Evolutionary conservation across 345 rosid genomes (phyloP), one percentile per base, ranked within the genome.

Genomic region (Heritiera fomes): DNA sequence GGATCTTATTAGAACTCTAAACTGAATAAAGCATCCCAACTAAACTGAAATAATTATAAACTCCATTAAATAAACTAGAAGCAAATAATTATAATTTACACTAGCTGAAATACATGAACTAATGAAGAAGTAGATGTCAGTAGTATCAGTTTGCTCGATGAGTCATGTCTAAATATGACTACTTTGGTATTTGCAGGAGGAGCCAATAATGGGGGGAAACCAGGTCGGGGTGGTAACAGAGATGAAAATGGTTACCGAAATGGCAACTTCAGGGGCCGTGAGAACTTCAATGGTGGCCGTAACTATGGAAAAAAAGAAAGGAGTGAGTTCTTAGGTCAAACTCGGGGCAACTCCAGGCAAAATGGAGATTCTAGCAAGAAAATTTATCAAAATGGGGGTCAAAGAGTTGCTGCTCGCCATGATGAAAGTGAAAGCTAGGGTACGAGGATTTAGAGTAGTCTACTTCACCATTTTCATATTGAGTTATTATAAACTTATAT

Each of bases 191-290:
- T 55, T 82, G 84, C 87, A 90, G 94, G 87, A 34, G 82, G 28
- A 23, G 28, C 82, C 61, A 67, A 74, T 30, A 87, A 84, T 18
- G 81, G 82, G 75, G 89, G 89, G 38, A 87, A 79, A 47, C 76
- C 86, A 23, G 80, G 60, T 66, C 78, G 90, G 73, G 89, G 89
- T 52, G 88, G 89, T 70, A 88, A 85, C 30, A 85, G 89, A 69
- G 83, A 80, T 23, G 92, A 91, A 56, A 90, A 83, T n/a, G 88
- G 91, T 60, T 85, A 84, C 82, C 86, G 89, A 69, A 84, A 82
- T 66, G 89, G 89, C 28, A 88, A 84, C 60, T 83, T 80, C 75
- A 89, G 86, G 87, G 84, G 85, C 75, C 85, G 89, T 10, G 88
- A 90, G 66, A 86, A 82, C 76, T 80, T 47, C 34, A 23, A 23